phyloP scores from a whole-genome alignment of 345 rosid genomes.

The Ceriops zippeliana region DNA sequence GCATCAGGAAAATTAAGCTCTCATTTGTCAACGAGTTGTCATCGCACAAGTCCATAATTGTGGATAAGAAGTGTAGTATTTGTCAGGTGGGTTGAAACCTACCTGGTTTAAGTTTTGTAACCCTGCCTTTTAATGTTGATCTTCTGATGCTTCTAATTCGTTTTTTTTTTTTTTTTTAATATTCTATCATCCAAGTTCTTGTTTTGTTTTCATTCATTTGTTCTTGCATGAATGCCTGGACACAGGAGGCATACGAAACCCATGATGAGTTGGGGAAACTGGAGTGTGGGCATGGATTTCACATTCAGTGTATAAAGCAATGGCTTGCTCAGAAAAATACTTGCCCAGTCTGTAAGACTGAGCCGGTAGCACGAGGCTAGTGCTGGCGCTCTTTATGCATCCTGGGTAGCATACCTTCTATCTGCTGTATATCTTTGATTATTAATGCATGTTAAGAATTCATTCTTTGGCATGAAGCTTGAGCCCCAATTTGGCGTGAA shows the following conservation, averaged over 20 bases:
- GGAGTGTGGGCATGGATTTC: conserved; percentile 75
- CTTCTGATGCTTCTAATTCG: neutral
- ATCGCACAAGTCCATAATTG: conserved; percentile 18
- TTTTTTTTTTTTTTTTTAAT: neutral
- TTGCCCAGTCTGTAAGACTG: conserved; percentile 81
- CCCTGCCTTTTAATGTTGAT: neutral
- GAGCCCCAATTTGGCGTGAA: neutral
- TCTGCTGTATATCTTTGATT: conserved; percentile 39
- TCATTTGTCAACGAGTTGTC: conserved; percentile 34
- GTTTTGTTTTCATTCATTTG: neutral
- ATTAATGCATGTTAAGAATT: conserved; percentile 6
- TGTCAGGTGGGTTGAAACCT: conserved; percentile 55
- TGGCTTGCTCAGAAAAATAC: conserved; percentile 79
- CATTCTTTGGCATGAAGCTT: conserved; percentile 20
- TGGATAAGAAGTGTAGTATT: conserved; percentile 74
- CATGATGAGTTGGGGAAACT: conserved; percentile 67
- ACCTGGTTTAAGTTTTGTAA: neutral
- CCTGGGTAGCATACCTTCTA: neutral
- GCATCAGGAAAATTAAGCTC: conserved; percentile 59
- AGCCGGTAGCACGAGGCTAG: conserved; percentile 46
- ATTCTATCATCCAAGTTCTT: neutral
- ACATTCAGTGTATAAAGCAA: conserved; percentile 71
- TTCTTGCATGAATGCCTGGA: neutral
- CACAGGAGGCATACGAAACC: conserved; percentile 74
- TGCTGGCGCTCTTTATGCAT: neutral